Conservation (phyloP, 2,329 filamentous ascomycete genomes). For the Aureobasidium sp. region DNA sequence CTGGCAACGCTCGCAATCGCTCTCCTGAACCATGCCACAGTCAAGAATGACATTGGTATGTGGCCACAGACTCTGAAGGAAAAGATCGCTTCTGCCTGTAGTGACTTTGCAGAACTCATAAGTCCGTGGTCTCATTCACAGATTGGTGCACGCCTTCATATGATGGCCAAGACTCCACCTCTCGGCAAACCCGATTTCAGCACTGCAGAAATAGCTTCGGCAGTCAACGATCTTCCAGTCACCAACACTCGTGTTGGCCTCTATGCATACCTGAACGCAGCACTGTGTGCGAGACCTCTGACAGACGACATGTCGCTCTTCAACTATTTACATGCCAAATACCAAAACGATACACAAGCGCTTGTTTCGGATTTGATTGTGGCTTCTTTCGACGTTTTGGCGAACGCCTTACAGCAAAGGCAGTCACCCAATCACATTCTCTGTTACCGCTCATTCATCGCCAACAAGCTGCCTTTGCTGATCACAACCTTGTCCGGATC, state of each 20-base stretch:
- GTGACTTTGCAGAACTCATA: constrained; percentile 28
- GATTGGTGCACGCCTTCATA: constrained; percentile 25
- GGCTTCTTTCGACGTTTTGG: constrained; percentile 81
- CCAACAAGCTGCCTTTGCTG: constrained; percentile 62
- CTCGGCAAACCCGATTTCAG: constrained; percentile 55
- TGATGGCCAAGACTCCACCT: constrained; percentile 25
- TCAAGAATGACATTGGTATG: constrained; percentile 6
- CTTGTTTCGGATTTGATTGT: constrained; percentile 77
- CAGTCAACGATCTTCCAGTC: constrained; percentile 54
- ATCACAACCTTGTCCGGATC: constrained; percentile 51
- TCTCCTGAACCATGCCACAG: constrained; percentile 23
- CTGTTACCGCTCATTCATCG: constrained; percentile 76
- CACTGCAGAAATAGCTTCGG: constrained; percentile 48
- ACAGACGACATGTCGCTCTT: constrained; percentile 75
- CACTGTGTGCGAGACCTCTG: constrained; percentile 72
- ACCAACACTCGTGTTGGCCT: constrained; percentile 73
- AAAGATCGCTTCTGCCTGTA: constrained; percentile 25
- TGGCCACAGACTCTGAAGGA: constrained; percentile 20
- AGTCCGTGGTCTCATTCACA: constrained; percentile 29
- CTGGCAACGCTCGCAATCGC: constrained; percentile 26
- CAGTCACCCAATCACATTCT: constrained; percentile 57
- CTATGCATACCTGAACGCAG: constrained; percentile 77
- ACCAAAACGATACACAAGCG: constrained; percentile 72
- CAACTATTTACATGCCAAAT: constrained; percentile 76
- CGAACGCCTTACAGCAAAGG: constrained; percentile 73